These are phyloP conservation scores for Aspergillus sp. DNA, from an alignment of 2,329 filamentous ascomycete species.

Conservation along the genomic window DNA sequence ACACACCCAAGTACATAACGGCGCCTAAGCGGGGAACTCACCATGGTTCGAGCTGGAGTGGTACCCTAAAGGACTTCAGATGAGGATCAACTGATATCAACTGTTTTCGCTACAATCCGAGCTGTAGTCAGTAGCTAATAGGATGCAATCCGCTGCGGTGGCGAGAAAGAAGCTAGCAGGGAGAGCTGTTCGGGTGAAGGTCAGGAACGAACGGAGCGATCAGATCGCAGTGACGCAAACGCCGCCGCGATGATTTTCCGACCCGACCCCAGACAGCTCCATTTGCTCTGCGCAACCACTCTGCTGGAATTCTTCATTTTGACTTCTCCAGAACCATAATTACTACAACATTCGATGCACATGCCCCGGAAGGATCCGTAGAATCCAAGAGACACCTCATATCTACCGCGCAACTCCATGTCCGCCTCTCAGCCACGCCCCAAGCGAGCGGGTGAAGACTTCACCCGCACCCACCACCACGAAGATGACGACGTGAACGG, in stretches of 20 bases:
- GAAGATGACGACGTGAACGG: conserved; percentile 51
- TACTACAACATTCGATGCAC: background rate
- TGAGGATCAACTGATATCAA: background rate
- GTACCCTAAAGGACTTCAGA: background rate
- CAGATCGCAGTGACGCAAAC: conserved; percentile 42
- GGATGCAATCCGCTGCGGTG: background rate
- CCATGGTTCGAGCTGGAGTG: conserved; percentile 24
- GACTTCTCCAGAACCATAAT: background rate
- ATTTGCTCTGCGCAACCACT: background rate
- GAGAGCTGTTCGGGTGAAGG: conserved; percentile 7
- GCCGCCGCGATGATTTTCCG: conserved; percentile 44
- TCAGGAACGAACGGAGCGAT: conserved; percentile 13
- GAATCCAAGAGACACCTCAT: background rate
- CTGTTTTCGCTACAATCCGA: background rate
- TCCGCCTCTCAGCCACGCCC: conserved; percentile 70
- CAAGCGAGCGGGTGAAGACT: conserved; percentile 81
- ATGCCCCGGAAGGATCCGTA: background rate
- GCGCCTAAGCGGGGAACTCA: conserved; percentile 17
- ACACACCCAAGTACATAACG: background rate
- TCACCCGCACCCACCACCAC: conserved; percentile 69
- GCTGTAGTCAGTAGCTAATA: background rate
- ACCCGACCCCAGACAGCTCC: conserved; percentile 36
- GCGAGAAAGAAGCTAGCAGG: background rate
- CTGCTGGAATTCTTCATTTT: background rate
- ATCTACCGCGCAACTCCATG: conserved; percentile 41